Conservation (phyloP, 1,284 basidiomycete genomes). For the Papiliotrema nemorosa region DNA sequence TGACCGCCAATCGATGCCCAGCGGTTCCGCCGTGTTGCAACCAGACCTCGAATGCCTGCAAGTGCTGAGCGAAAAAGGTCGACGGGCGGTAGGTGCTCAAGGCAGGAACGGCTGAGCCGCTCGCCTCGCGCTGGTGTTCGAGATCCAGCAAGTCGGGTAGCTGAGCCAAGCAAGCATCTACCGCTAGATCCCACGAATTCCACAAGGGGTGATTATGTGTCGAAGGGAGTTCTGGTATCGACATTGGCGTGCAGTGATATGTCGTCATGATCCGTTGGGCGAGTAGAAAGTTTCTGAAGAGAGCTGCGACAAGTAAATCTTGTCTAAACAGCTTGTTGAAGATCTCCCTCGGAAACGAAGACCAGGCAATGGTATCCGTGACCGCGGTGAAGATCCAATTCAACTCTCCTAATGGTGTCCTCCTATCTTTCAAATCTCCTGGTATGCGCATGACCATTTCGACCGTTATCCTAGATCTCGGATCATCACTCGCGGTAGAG, state of each 20-base stretch:
- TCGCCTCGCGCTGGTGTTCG: conserved; percentile 53
- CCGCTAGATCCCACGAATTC: conserved; percentile 96
- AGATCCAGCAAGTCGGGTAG: conserved; percentile 75
- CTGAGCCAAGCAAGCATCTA: conserved; percentile 92
- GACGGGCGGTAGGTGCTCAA: conserved; percentile 70
- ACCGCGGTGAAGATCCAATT: conserved; percentile 99
- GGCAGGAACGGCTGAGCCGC: conserved; percentile 37
- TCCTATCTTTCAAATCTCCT: conserved; percentile 91
- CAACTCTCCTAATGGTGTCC: conserved; percentile 92
- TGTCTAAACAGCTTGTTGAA: conserved; percentile 94
- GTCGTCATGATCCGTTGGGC: conserved; percentile 98
- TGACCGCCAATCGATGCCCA: conserved; percentile 48
- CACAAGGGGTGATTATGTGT: conserved; percentile 95
- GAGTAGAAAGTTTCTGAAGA: conserved; percentile 94
- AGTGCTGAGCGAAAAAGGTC: conserved; percentile 91
- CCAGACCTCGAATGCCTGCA: conserved; percentile 98
- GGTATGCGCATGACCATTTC: conserved; percentile 96
- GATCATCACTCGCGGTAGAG: conserved; percentile 56
- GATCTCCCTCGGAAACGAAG: conserved; percentile 86
- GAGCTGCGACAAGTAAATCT: conserved; percentile 89
- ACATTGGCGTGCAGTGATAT: conserved; percentile 95
- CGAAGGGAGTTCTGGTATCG: conserved; percentile 82
- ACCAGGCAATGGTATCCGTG: conserved; percentile 99
- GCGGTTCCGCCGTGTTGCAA: conserved; percentile 74
- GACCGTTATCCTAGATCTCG: conserved; percentile 58